Evolutionary conservation across 306 rosid genomes (phyloP).

Genomic region (Casuarina cunninghamiana): DNA sequence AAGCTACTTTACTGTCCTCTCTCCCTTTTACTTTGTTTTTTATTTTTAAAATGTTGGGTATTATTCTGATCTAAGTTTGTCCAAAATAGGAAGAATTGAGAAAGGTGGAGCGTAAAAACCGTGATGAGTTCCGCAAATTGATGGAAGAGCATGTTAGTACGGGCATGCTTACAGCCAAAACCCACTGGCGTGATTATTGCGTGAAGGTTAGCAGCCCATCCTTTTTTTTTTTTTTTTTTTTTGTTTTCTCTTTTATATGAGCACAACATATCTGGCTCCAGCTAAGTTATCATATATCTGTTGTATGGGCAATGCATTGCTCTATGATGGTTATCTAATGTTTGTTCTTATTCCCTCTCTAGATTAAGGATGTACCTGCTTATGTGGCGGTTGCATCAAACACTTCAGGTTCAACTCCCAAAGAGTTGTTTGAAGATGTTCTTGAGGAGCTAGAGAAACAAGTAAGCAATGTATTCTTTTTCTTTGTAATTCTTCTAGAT

Average conservation of each 20-base stretch:
- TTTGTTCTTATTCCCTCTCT: constrained; percentile 13
- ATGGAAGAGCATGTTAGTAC: constrained; percentile 78
- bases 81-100: constrained; percentile 78
- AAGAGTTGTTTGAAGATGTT: constrained; percentile 86
- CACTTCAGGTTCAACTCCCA: constrained; percentile 85
- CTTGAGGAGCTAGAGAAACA: constrained; percentile 84
- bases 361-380: constrained; percentile 79
- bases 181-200: constrained; percentile 89
- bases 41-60: background rate
- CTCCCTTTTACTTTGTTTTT: constrained; percentile 18
- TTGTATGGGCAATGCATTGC: constrained; percentile 15
- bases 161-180: constrained; percentile 75
- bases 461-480: constrained; percentile 42
- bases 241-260: constrained; percentile 4
- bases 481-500: constrained; percentile 27
- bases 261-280: constrained; percentile 6
- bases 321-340: constrained; percentile 16
- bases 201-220: constrained; percentile 45
- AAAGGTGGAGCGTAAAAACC: constrained; percentile 85
- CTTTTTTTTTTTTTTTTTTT: constrained; percentile 17
- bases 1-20: constrained; percentile 1
- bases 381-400: constrained; percentile 79
- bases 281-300: constrained; percentile 3
- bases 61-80: constrained; percentile 32
- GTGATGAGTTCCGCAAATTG: constrained; percentile 88